A percentile compares a stretch with the other conserved stretches of the same genome.
These are phyloP conservation scores for Arachis hypogaea DNA, from an alignment of 306 rosid species.

Conservation along the genomic window DNA sequence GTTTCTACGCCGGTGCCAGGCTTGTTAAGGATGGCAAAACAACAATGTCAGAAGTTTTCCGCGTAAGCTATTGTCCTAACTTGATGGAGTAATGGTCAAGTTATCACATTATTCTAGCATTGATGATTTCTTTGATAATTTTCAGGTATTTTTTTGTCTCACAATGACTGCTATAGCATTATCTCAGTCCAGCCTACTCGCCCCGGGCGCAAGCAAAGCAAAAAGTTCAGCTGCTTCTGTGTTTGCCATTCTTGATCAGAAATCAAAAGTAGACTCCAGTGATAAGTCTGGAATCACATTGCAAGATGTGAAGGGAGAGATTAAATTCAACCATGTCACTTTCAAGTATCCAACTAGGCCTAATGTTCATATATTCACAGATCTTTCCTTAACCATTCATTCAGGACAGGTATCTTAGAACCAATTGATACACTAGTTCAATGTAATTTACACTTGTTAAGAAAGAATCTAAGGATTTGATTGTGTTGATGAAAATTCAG, in stretches of 20 bases:
- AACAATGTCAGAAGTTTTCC: conserved; percentile 56
- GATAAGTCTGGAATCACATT: conserved; percentile 53
- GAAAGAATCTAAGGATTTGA: conserved; percentile 33
- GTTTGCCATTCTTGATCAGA: conserved; percentile 68
- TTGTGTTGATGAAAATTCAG: conserved; percentile 44
- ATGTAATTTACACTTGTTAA: background rate
- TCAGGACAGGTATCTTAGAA: conserved; percentile 61
- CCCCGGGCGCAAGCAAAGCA: conserved; percentile 62
- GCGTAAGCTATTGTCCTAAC: conserved; percentile 45
- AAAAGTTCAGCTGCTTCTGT: conserved; percentile 64
- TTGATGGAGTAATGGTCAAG: background rate
- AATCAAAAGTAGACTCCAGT: conserved; percentile 62
- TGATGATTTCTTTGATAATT: conserved; percentile 3
- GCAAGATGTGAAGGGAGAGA: conserved; percentile 63
- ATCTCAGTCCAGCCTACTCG: conserved; percentile 58
- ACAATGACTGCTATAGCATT: conserved; percentile 60
- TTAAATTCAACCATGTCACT: conserved; percentile 58
- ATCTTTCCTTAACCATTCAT: conserved; percentile 64
- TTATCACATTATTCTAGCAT: background rate
- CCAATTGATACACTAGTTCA: background rate
- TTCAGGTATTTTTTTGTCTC: conserved; percentile 72
- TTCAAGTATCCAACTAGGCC: conserved; percentile 79
- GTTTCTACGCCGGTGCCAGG: conserved; percentile 68
- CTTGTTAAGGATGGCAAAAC: conserved; percentile 61
- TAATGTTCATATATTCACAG: conserved; percentile 57